Conservation (phyloP, 768 basidiomycete genomes). For the Lactarius akahatsu region DNA sequence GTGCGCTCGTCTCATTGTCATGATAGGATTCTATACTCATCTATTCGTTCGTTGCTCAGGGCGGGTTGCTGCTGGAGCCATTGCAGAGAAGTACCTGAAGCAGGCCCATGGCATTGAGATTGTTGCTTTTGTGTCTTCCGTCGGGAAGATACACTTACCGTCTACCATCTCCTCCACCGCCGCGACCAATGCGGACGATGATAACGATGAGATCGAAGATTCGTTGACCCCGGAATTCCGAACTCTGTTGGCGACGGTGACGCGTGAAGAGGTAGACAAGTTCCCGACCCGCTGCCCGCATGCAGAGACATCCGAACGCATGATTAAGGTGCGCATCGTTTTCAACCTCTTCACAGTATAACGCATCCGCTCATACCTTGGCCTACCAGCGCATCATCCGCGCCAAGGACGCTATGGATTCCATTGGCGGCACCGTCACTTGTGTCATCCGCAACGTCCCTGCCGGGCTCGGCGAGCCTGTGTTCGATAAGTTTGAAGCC, state of each 20-base stretch:
- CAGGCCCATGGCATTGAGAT: constrained; percentile 88
- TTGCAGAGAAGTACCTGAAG: constrained; percentile 94
- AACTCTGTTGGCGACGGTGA: constrained; percentile 71
- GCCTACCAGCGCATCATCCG: constrained; percentile 78
- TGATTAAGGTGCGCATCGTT: constrained; percentile 68
- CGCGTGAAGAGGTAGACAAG: constrained; percentile 86
- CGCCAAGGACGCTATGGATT: constrained; percentile 88
- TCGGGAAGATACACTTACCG: constrained; percentile 88
- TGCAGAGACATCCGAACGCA: constrained; percentile 79
- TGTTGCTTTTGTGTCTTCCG: constrained; percentile 94
- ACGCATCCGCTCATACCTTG: constrained; percentile 3
- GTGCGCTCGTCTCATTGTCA: constrained; percentile 40
- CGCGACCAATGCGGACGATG: constrained; percentile 48
- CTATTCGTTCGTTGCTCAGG: constrained; percentile 44
- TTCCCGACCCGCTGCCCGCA: constrained; percentile 90
- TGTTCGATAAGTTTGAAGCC: constrained; percentile 98
- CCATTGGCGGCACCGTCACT: constrained; percentile 97
- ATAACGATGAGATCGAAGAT: constrained; percentile 64
- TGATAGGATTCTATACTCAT: not conserved
- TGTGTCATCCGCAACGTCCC: constrained; percentile 93
- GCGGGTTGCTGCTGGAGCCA: constrained; percentile 96
- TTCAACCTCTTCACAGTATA: constrained; percentile 1
- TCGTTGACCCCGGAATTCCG: constrained; percentile 82
- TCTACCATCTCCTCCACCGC: constrained; percentile 44
- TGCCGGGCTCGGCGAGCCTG: constrained; percentile 91